Evolutionary conservation across 148 eudicot species (phyloP).

Genomic region (Rhododendron ferrugineum): DNA sequence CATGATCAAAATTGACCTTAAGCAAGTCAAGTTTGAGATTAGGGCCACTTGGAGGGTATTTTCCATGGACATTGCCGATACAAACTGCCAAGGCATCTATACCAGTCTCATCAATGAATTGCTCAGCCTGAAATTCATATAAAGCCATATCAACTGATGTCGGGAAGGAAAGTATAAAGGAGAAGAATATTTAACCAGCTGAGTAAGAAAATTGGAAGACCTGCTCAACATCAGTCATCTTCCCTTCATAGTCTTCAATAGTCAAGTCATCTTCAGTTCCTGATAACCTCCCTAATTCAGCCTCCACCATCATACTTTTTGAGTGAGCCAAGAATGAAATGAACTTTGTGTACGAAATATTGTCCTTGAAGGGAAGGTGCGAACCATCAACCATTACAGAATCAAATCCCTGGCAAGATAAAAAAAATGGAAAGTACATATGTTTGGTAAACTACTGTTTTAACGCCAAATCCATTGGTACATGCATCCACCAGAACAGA

Average conservation of each 20-base stretch:
- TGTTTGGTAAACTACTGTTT: background rate
- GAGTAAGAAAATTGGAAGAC: slow-evolving; percentile 27
- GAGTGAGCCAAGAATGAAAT: slow-evolving; percentile 64
- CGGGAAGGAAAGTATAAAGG: background rate
- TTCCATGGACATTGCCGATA: slow-evolving; percentile 97
- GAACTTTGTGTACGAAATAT: slow-evolving; percentile 62
- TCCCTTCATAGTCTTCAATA: slow-evolving; percentile 86
- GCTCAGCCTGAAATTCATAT: slow-evolving; percentile 56
- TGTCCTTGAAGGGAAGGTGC: slow-evolving; percentile 82
- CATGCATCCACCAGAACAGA: slow-evolving; percentile 1
- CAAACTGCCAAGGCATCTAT: slow-evolving; percentile 97
- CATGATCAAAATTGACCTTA: slow-evolving; percentile 38
- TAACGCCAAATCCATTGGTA: background rate
- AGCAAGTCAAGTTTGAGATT: slow-evolving; percentile 91
- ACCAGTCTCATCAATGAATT: slow-evolving; percentile 74
- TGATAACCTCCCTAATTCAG: slow-evolving; percentile 95
- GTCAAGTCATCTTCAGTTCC: slow-evolving; percentile 96
- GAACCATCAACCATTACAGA: slow-evolving; percentile 98
- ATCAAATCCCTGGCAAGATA: slow-evolving; percentile 63
- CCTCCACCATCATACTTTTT: slow-evolving; percentile 74
- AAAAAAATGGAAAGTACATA: background rate
- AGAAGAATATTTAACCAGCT: background rate
- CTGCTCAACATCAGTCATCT: slow-evolving; percentile 71
- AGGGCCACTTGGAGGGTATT: slow-evolving; percentile 90
- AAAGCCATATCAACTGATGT: background rate